Evolutionary conservation across 495 filamentous ascomycete genomes (phyloP), one percentile per base, ranked within the genome.

Genomic region (Hypoxylon rickii): DNA sequence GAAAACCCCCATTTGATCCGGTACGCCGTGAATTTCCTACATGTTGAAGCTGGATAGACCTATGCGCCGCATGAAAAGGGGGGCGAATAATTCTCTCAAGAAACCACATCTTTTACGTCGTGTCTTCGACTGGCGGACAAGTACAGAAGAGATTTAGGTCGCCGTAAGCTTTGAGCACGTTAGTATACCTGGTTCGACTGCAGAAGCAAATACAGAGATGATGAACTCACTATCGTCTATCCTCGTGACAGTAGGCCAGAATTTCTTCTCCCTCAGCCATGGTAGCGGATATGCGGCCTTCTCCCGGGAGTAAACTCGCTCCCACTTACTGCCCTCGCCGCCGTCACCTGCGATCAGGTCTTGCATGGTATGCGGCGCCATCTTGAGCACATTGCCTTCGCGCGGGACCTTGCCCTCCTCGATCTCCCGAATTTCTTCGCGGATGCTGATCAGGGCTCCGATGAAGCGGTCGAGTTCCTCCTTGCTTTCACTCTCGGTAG

Each of bases 81-180:
- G 32, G 32, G 15, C 6, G 32, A 12, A 13, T n/a, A 36, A 7
- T 10, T 12, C 7, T 36, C 3, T 12, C 3, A n/a, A 7, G 7
- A 7, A 17, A 13, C 13, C 34, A 36, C 3, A 3, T 13, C 4
- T 36, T 15, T 18, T 64, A 69, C 4, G 75, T 79, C 18, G 76
- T 79, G 40, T 82, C 75, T 64, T 89, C 86, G 8, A 96, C 90
- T 0, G 95, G 93, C 20, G 88, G 86, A 70, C 94, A 98, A 10
- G 92, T 96, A 73, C 91, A 96, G 79, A 97, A 96, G 51, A 96
- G 83, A 76, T 97, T 95, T 63, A 88, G 81, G 70, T 96, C 93
- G 57, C 92, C 92, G 60, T 89, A 96, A 11, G 89, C 90, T 92
- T 7, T 38, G 54, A 32, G 36, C 10, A 13, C 3, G 31, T 44